These are phyloP conservation scores for Pythium inflatum DNA, from an alignment of 352 stramenopile genomes.

Conservation along the genomic window DNA sequence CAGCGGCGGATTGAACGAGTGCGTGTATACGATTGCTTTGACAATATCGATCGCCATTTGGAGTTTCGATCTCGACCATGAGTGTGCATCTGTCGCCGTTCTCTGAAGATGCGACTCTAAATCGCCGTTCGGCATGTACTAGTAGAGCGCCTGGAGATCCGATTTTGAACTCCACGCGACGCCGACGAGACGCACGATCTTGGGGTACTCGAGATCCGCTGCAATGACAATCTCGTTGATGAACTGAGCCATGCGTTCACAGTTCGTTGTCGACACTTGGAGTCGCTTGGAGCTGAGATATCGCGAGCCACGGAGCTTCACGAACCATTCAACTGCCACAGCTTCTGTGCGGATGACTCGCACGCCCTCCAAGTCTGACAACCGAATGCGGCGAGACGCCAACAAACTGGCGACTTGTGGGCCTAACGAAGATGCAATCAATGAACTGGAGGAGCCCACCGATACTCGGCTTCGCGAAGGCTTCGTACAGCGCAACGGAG, in stretches of 20 bases:
- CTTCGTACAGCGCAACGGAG: too few species aligned
- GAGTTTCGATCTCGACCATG: conserved; percentile 56
- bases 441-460: too few species aligned
- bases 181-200: conserved; percentile 49
- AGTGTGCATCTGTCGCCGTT: conserved; percentile 27
- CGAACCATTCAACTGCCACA: conserved; percentile 47
- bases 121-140: conserved; percentile 70
- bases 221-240: conserved; percentile 64
- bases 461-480: too few species aligned
- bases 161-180: conserved; percentile 57
- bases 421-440: too few species aligned
- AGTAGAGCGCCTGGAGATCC: conserved; percentile 61
- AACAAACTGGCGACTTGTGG: too few species aligned
- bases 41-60: conserved; percentile 61
- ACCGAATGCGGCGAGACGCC: background rate
- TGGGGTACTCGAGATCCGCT: conserved; percentile 50
- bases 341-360: conserved; percentile 41
- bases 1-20: conserved; percentile 63
- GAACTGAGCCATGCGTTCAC: conserved; percentile 51
- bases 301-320: conserved; percentile 40
- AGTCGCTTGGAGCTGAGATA: conserved; percentile 54
- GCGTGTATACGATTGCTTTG: conserved; percentile 68
- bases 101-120: conserved; percentile 42
- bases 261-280: conserved; percentile 38
- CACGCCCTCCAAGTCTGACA: conserved; percentile 43